Conservation (phyloP, 1,284 basidiomycete genomes). For the Ceratobasidium sp. region DNA sequence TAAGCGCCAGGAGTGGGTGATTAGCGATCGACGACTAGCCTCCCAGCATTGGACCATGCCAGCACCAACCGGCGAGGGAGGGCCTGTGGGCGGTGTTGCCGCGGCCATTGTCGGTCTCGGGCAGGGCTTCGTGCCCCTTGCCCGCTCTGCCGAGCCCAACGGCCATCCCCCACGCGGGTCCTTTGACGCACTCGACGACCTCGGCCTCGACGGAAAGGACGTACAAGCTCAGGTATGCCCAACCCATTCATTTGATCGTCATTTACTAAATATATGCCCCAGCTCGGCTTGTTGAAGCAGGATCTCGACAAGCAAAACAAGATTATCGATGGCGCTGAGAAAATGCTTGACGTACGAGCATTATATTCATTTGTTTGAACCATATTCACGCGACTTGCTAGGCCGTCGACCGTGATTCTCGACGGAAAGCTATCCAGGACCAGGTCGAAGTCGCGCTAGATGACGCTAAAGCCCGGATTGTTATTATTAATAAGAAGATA, state of each 20-base stretch:
- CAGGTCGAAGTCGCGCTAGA: slow-evolving; percentile 81
- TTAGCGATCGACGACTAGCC: neutral
- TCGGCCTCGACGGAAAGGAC: slow-evolving; percentile 56
- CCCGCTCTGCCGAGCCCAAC: slow-evolving; percentile 3
- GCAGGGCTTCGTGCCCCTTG: slow-evolving; percentile 7
- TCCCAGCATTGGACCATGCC: neutral
- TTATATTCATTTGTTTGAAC: slow-evolving; percentile 11
- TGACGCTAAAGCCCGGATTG: slow-evolving; percentile 74
- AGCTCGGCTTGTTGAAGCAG: slow-evolving; percentile 72
- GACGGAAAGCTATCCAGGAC: slow-evolving; percentile 57
- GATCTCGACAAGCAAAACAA: slow-evolving; percentile 74
- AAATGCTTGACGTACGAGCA: slow-evolving; percentile 74
- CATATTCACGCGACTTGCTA: slow-evolving; percentile 12
- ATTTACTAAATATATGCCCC: slow-evolving; percentile 6
- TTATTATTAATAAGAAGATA: slow-evolving; percentile 66
- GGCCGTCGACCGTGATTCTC: slow-evolving; percentile 42
- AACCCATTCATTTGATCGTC: slow-evolving; percentile 13
- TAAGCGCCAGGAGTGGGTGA: neutral
- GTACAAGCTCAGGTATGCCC: slow-evolving; percentile 55
- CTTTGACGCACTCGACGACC: slow-evolving; percentile 29
- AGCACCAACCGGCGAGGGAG: slow-evolving; percentile 6
- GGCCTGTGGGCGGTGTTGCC: slow-evolving; percentile 8
- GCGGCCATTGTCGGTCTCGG: slow-evolving; percentile 5
- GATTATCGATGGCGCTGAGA: slow-evolving; percentile 87
- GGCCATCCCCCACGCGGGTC: slow-evolving; percentile 25